A percentile compares a stretch with the other conserved stretches of the same genome.
Conservation (phyloP, 306 rosid genomes). For the Sicyos edulis region DNA sequence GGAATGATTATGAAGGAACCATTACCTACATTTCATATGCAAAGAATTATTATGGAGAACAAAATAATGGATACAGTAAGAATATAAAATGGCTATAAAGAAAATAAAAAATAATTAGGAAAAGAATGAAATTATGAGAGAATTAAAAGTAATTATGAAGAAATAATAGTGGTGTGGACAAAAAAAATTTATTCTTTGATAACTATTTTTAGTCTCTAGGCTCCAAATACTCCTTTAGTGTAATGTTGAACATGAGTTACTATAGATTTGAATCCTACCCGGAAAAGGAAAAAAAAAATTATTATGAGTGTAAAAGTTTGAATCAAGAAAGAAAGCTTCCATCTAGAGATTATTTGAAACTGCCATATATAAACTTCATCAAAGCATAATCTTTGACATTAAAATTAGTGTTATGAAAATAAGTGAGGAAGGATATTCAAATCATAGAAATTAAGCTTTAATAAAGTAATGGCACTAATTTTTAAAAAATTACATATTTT, state of each 20-base stretch:
- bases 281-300: neutral
- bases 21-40: too few species aligned
- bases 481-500: neutral
- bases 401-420: neutral
- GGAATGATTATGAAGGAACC: too few species aligned
- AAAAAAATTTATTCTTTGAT: too few species aligned
- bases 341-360: neutral
- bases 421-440: constrained; percentile 8
- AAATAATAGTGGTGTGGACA: too few species aligned
- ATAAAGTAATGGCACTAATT: constrained; percentile 13
- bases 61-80: too few species aligned
- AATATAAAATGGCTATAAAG: too few species aligned
- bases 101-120: too few species aligned
- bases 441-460: constrained; percentile 5
- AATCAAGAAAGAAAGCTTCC: neutral
- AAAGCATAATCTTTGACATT: neutral
- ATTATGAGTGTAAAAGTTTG: neutral
- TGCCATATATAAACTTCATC: neutral
- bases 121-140: too few species aligned
- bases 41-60: too few species aligned
- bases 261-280: neutral
- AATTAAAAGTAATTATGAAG: too few species aligned
- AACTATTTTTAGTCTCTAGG: too few species aligned
- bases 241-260: neutral
- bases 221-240: too few species aligned